Evolutionary conservation across 768 basidiomycete genomes (phyloP), one percentile per base, ranked within the genome.

Genomic region (Grammothele lineata): DNA sequence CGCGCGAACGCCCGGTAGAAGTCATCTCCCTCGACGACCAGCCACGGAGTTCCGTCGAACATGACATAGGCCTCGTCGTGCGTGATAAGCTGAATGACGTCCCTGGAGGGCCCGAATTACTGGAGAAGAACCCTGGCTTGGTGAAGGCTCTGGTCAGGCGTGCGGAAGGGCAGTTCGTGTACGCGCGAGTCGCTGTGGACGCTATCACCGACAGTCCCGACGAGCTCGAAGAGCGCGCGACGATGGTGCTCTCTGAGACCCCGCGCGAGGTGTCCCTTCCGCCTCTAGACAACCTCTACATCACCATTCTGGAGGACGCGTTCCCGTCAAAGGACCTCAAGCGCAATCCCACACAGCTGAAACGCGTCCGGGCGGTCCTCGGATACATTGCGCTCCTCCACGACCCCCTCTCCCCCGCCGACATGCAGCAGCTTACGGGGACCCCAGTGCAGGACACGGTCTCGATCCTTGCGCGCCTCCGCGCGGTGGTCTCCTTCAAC

Each of bases 161-260:
- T 10, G 40, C 47, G 4, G 47, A 48, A 17, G 39, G 40, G 8
- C 33, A 41, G 6, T 48, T 48, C 40, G 25, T 48, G 8, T 48
- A 48, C 32, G 47, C 47, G 2, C 39, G 22, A 19, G 36, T 33
- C 11, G 47, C 40, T 3, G 21, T 48, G 19, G 15, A 48, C 9
- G 23, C 35, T 17, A 27, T 48, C 6, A 15, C 4, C 5, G 26
- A 21, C 39, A 14, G 36, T 5, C n/a, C 15, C 5, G 39, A 26
- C 23, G 30, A 45, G 23, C n/a, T 27, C 14, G 32, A 33, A 12
- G 39, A 47, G 33, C 24, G 26, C 12, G 11, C 23, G 5, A 19
- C 15, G 21, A 32, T 27, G 30, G 18, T 40, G 18, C 40, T 47
- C 14, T 26, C 40, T 4, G 45, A 38, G 34, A n/a, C 10, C 14